phyloP scores from a whole-genome alignment of 306 rosid species.

The Vicia faba region DNA sequence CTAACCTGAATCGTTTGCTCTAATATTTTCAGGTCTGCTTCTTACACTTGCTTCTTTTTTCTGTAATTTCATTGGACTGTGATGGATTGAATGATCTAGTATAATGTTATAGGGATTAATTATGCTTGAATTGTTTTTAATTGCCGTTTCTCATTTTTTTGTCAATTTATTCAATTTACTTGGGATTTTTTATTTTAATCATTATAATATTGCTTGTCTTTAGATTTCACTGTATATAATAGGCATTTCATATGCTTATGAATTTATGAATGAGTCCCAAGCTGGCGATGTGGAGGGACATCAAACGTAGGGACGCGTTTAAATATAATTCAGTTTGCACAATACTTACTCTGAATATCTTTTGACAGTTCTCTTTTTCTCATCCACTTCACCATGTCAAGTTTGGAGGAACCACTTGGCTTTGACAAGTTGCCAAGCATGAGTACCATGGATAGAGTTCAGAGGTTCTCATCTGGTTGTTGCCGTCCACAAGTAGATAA shows the following conservation, averaged over 20 bases:
- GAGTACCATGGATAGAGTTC: conserved; percentile 74
- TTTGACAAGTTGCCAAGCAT: conserved; percentile 87
- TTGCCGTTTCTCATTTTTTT: not conserved
- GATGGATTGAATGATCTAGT: not conserved
- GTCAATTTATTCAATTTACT: conserved; percentile 15
- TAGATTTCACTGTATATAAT: too few species aligned
- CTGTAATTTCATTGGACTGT: not conserved
- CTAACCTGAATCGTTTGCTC: not conserved
- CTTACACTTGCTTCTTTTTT: too few species aligned
- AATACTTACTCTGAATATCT: conserved; percentile 32
- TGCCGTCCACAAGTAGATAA: conserved; percentile 75
- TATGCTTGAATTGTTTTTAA: not conserved
- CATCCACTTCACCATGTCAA: conserved; percentile 65
- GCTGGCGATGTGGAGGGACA: too few species aligned
- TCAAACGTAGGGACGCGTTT: too few species aligned
- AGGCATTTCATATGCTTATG: not conserved
- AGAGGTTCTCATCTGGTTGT: conserved; percentile 71
- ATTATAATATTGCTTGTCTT: too few species aligned
- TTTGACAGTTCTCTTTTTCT: conserved; percentile 35
- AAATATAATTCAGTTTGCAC: conserved; percentile 1
- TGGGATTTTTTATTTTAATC: not conserved
- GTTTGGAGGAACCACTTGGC: conserved; percentile 93
- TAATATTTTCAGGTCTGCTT: too few species aligned
- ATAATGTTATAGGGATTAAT: not conserved
- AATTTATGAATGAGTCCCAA: too few species aligned